Conservation (phyloP, 2,329 filamentous ascomycete genomes). For the Lachnellula hyalina region DNA sequence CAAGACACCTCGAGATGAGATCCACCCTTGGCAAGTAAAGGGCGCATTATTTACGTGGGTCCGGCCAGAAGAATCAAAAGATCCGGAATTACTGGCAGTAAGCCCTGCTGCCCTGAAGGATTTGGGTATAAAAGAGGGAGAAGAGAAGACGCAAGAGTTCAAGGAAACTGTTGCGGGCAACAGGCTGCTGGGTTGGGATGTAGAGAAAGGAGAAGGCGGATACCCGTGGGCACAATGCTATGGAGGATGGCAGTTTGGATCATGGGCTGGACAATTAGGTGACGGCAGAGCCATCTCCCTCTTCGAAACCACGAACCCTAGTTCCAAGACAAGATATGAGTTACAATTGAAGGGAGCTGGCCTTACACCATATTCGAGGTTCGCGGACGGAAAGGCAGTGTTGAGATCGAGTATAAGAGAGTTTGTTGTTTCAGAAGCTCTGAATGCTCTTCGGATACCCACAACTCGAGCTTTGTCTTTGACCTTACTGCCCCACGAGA, state of each 20-base stretch:
- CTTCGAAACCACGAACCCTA: slow-evolving; percentile 79
- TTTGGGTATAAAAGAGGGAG: slow-evolving; percentile 66
- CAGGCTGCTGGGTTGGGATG: slow-evolving; percentile 72
- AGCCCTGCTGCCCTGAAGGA: slow-evolving; percentile 75
- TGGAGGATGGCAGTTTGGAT: slow-evolving; percentile 74
- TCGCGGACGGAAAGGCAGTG: slow-evolving; percentile 93
- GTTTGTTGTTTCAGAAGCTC: slow-evolving; percentile 84
- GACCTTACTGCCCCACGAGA: slow-evolving; percentile 66
- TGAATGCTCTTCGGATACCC: slow-evolving; percentile 81
- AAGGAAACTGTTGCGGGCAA: slow-evolving; percentile 75
- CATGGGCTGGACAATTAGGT: slow-evolving; percentile 93
- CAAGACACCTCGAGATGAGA: slow-evolving; percentile 67
- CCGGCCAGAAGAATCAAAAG: slow-evolving; percentile 65
- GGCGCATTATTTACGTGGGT: slow-evolving; percentile 88
- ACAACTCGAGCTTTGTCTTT: slow-evolving; percentile 82
- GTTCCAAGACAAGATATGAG: slow-evolving; percentile 72
- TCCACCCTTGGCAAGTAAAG: slow-evolving; percentile 78
- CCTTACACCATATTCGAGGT: slow-evolving; percentile 88
- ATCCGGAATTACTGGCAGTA: slow-evolving; percentile 75
- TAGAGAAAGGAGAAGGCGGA: slow-evolving; percentile 59
- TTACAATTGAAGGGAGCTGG: slow-evolving; percentile 93
- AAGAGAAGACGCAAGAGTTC: slow-evolving; percentile 70
- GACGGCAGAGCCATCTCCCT: slow-evolving; percentile 92
- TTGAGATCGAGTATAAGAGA: slow-evolving; percentile 89
- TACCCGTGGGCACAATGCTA: slow-evolving; percentile 99